Percentiles rank a stretch among this genome's conserved stretches.
These are phyloP conservation scores for Trametes cinnabarina DNA, from an alignment of 768 basidiomycete species.

Conservation along the genomic window DNA sequence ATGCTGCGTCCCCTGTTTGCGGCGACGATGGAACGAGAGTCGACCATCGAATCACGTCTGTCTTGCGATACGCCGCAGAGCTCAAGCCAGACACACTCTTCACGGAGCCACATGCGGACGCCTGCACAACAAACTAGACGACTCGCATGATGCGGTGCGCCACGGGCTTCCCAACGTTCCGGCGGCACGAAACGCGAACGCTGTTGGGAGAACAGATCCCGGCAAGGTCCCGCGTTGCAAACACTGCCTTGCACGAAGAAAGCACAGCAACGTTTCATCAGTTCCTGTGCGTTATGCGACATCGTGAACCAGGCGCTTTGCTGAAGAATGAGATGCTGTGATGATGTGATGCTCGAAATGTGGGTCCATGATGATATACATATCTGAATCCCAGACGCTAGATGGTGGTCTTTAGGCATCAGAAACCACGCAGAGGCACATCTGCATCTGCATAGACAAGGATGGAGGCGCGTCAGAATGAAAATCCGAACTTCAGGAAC, in stretches of 20 bases:
- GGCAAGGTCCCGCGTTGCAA: background rate
- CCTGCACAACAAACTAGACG: too few relatives aligned
- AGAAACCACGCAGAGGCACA: background rate
- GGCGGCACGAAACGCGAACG: background rate
- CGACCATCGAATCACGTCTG: too few relatives aligned
- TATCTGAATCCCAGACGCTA: too few relatives aligned
- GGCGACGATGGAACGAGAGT: background rate
- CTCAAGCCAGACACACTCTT: background rate
- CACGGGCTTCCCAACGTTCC: too few relatives aligned
- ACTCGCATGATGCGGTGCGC: too few relatives aligned
- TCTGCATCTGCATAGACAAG: too few relatives aligned
- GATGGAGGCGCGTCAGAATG: too few relatives aligned
- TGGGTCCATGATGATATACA: background rate
- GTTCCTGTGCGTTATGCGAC: background rate
- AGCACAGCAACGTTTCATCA: background rate
- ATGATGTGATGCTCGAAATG: background rate
- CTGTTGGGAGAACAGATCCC: slow-evolving; percentile 7
- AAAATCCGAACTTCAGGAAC: too few relatives aligned
- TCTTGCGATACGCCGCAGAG: background rate
- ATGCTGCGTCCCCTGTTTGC: background rate
- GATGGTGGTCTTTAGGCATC: background rate
- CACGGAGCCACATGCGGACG: too few relatives aligned
- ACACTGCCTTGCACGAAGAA: background rate
- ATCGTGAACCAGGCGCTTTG: too few relatives aligned
- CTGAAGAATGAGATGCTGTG: background rate